Base-by-base conservation (phyloP, 129 eudicot species). In the Kitagawia praeruptora region DNA sequence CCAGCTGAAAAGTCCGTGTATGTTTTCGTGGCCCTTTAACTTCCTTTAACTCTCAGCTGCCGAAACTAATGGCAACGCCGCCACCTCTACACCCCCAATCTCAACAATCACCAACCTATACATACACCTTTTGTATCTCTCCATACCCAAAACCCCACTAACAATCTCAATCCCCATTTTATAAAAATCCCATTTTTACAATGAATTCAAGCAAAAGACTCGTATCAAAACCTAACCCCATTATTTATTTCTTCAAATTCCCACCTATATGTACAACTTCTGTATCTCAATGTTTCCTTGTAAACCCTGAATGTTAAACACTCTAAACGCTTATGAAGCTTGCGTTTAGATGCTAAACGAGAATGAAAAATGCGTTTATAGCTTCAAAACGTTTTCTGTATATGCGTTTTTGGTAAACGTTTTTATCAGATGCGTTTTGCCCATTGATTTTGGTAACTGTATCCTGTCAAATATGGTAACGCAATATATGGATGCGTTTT, bases 121-220 rank as follows among this genome's bases (percentile, higher is more conserved):
- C 38, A 25, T 3, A n/a, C 81, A 58, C 28, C 72, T 16, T 21
- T 19, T 70, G n/a, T 39, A 0, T 70, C 75, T 70, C 69, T 56
- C 82, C 5, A 54, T 81, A 78, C 3, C 76, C 79, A 80, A 81
- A 31, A 19, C 77, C n/a, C 40, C 40, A 25, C 12, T 42, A 46
- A 28, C 81, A 41, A 8, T 2, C 21, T 42, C 63, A 54, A 54
- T 6, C 63, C 63, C 63, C 63, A 54, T 54, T 54, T 54, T 39
- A 15, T 28, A 53, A 74, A 85, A 78, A 73, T 27, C 81, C 78
- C 34, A 19, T 41, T 13, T 44, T 47, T 61, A 34, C 44, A n/a
- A 90, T 90, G 96, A 86, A 85, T 82, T 79, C 88, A 51, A 88
- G 82, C 63, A 86, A 84, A 83, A 83, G 85, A 78, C 82, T 84